phyloP scores from a whole-genome alignment of 2,329 filamentous ascomycete genomes.

The Dactylonectria estremocensis region DNA sequence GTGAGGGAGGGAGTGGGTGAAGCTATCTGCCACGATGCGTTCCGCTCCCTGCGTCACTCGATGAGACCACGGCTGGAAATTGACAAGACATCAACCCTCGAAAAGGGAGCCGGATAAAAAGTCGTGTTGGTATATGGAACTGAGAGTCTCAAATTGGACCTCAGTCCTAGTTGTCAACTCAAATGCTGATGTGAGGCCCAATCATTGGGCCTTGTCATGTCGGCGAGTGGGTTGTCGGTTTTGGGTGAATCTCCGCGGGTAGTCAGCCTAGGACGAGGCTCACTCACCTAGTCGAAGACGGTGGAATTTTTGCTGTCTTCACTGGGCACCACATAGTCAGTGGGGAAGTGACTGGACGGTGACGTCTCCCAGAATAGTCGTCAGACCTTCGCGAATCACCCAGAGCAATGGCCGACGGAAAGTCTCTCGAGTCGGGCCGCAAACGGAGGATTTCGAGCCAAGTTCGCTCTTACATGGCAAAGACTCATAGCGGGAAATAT shows the following conservation, averaged over 20 bases:
- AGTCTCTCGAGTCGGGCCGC: neutral
- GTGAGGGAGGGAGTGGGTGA: neutral
- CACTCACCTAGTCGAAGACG: neutral
- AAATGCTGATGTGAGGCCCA: neutral
- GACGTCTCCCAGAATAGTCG: neutral
- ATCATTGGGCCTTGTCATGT: neutral
- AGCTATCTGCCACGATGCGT: neutral
- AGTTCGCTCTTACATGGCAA: neutral
- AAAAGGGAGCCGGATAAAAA: neutral
- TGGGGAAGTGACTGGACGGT: constrained; percentile 6
- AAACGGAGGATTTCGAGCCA: neutral
- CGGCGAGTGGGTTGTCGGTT: too few species aligned
- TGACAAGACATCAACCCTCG: neutral
- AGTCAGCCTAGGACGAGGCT: neutral
- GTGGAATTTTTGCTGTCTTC: constrained; percentile 14
- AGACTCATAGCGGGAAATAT: neutral
- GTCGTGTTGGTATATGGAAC: neutral
- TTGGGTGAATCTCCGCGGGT: neutral
- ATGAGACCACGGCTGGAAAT: neutral
- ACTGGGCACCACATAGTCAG: constrained; percentile 1
- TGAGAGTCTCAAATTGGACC: neutral
- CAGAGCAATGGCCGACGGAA: neutral
- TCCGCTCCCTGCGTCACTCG: neutral
- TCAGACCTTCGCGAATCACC: neutral
- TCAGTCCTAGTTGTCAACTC: neutral